Evolutionary conservation across 108 stramenopile species (phyloP).

Genomic region (Cyclotella kingstonii): DNA sequence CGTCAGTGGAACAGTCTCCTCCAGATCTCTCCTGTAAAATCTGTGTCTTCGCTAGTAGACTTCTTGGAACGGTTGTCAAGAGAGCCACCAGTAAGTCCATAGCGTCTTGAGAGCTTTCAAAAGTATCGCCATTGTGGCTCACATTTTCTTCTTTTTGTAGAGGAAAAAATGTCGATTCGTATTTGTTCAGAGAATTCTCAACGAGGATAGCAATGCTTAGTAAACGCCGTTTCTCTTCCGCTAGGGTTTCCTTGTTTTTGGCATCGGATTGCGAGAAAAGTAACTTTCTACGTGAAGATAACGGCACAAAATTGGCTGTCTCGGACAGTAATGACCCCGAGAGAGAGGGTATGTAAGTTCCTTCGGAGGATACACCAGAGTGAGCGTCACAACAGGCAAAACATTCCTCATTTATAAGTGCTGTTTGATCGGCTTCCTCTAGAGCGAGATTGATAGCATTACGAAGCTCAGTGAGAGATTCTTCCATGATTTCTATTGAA

Average conservation of each 20-base stretch:
- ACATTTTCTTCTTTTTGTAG: conserved; percentile 5
- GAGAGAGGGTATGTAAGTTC: conserved; percentile 22
- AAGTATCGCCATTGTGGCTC: background rate
- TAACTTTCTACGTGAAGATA: conserved; percentile 14
- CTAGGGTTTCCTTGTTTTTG: background rate
- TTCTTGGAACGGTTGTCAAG: conserved; percentile 27
- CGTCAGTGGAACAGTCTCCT: background rate
- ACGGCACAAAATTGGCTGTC: background rate
- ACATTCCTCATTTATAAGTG: background rate
- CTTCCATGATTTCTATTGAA: conserved; percentile 35
- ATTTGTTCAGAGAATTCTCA: conserved; percentile 18
- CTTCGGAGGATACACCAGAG: conserved; percentile 5
- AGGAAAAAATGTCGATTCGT: conserved; percentile 13
- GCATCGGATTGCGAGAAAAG: background rate
- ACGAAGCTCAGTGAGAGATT: conserved; percentile 17
- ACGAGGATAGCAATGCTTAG: conserved; percentile 16
- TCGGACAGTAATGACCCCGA: conserved; percentile 29
- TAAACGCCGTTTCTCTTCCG: conserved; percentile 3
- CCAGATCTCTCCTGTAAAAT: background rate
- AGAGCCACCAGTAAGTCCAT: conserved; percentile 34
- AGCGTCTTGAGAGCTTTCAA: background rate
- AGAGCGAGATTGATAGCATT: conserved; percentile 24
- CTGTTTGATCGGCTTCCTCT: background rate
- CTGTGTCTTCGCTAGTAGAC: conserved; percentile 6
- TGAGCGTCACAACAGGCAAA: too few relatives aligned